These are phyloP conservation scores for Kodamaea arcana DNA, from an alignment of 1,139 yeast species.

Conservation along the genomic window DNA sequence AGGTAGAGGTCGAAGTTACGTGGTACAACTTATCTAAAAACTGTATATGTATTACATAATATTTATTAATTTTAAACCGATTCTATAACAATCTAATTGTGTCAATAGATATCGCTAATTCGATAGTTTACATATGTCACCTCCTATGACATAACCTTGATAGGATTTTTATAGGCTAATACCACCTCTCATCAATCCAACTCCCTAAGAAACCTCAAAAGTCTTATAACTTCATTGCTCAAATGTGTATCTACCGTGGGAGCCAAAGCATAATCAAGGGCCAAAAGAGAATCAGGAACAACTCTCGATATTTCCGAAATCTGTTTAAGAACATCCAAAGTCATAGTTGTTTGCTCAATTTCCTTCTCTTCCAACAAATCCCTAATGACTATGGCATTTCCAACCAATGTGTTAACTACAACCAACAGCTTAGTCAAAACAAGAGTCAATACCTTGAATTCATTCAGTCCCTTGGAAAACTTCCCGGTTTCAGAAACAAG, in stretches of 20 bases:
- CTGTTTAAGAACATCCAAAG: conserved; percentile 12
- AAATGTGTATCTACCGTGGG: conserved; percentile 36
- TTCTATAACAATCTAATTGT: too few relatives aligned
- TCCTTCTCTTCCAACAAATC: conserved; percentile 9
- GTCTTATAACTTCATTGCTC: conserved; percentile 37
- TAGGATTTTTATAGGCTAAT: too few relatives aligned
- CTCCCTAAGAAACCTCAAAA: conserved; percentile 23
- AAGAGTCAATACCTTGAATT: conserved; percentile 31
- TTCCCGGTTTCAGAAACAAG: conserved; percentile 40
- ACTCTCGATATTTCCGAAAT: conserved; percentile 18
- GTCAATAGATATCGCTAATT: too few relatives aligned
- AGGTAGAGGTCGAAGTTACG: too few relatives aligned
- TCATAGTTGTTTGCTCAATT: conserved; percentile 14
- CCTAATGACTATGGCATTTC: conserved; percentile 20
- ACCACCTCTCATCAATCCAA: conserved; percentile 1
- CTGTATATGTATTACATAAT: too few relatives aligned
- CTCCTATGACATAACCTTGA: too few relatives aligned
- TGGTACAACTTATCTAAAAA: too few relatives aligned
- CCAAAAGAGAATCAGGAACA: conserved; percentile 34
- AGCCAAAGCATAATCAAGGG: conserved; percentile 36
- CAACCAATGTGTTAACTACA: conserved; percentile 36
- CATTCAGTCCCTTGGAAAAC: conserved; percentile 29
- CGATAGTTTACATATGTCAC: too few relatives aligned
- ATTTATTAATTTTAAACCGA: too few relatives aligned
- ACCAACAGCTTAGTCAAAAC: conserved; percentile 34